Evolutionary conservation across 768 basidiomycete genomes (phyloP).

Genomic region (Phanerochaete sordida): DNA sequence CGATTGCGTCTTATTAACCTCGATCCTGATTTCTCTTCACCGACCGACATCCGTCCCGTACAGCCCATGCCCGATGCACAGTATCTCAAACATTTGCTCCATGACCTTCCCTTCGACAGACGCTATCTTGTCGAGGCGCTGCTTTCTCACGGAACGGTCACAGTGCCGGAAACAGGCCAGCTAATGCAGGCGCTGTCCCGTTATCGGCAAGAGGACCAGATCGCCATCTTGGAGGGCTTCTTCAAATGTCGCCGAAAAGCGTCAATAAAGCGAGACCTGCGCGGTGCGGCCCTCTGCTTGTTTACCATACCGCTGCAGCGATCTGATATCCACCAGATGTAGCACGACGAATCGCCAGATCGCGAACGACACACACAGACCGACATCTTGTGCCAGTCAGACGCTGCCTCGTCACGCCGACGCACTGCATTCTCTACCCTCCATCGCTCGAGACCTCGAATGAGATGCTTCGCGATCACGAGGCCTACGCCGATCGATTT

Average conservation of each 20-base stretch:
- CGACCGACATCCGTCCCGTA: not conserved
- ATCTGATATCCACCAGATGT: not conserved
- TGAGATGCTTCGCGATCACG: slow-evolving; percentile 1
- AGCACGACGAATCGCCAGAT: not conserved
- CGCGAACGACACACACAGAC: not conserved
- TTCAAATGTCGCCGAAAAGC: slow-evolving; percentile 3
- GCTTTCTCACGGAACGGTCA: not conserved
- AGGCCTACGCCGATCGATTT: slow-evolving; percentile 2
- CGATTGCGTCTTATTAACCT: slow-evolving; percentile 1
- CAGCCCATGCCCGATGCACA: not conserved
- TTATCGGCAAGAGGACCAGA: not conserved
- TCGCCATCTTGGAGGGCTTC: slow-evolving; percentile 6
- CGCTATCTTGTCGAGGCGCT: slow-evolving; percentile 8
- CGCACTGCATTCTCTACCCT: slow-evolving; percentile 3
- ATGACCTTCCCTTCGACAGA: not conserved
- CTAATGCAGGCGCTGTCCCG: not conserved
- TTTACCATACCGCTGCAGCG: not conserved
- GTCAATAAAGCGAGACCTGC: not conserved
- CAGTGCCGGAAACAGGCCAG: not conserved
- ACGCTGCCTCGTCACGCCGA: slow-evolving; percentile 11
- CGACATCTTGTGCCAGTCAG: not conserved
- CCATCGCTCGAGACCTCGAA: slow-evolving; percentile 10
- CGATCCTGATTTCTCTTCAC: slow-evolving; percentile 1
- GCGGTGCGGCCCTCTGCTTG: not conserved
- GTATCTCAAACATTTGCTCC: not conserved